These are phyloP conservation scores for Lotus japonicus DNA, from an alignment of 306 rosid genomes.

Conservation along the genomic window DNA sequence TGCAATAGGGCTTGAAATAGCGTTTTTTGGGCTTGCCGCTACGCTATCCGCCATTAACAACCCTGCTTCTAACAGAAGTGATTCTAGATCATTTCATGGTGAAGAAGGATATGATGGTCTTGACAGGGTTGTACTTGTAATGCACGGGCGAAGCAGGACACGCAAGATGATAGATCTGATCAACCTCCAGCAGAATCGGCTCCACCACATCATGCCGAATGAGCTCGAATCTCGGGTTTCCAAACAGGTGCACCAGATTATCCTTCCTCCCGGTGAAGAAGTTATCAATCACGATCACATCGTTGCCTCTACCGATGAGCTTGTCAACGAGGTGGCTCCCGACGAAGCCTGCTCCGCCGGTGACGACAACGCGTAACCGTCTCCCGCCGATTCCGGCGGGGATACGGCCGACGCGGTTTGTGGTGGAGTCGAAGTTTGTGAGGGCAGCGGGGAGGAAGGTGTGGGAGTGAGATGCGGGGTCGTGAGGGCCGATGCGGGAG, in stretches of 20 bases:
- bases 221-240: constrained; percentile 77
- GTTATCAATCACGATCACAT: constrained; percentile 80
- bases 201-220: constrained; percentile 91
- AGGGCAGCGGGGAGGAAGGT: constrained; percentile 10
- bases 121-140: constrained; percentile 85
- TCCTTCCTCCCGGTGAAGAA: constrained; percentile 84
- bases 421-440: neutral
- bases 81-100: too few relatives aligned
- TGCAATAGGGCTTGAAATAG: too few relatives aligned
- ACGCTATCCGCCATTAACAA: too few relatives aligned
- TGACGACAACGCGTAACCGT: constrained; percentile 63
- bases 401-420: constrained; percentile 38
- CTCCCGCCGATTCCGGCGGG: constrained; percentile 52
- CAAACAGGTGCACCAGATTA: constrained; percentile 66
- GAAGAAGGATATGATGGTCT: constrained; percentile 80
- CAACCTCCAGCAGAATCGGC: constrained; percentile 83
- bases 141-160: constrained; percentile 96
- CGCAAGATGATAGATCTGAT: constrained; percentile 98
- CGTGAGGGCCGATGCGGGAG: constrained; percentile 60
- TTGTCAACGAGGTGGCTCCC: constrained; percentile 90
- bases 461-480: too few relatives aligned
- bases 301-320: constrained; percentile 62
- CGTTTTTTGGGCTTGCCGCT: too few relatives aligned
- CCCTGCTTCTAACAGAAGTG: too few relatives aligned
- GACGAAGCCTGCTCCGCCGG: constrained; percentile 88